These are phyloP conservation scores for Vaccinium myrtillus DNA, from an alignment of 148 eudicot species.

Conservation along the genomic window DNA sequence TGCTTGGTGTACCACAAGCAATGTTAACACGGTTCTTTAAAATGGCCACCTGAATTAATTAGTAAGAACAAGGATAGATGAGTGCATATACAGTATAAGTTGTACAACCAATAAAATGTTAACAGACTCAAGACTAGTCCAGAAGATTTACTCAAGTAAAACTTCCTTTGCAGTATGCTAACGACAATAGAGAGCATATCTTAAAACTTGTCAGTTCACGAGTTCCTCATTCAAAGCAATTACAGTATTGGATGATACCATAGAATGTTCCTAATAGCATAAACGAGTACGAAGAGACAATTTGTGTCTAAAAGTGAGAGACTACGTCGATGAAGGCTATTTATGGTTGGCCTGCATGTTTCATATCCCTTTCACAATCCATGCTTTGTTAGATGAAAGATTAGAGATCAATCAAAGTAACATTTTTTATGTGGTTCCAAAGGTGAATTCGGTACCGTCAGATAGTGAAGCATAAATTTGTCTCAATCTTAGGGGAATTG, in stretches of 20 bases:
- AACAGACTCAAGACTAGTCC: background rate
- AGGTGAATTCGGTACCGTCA: background rate
- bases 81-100: background rate
- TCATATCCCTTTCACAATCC: background rate
- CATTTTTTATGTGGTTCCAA: background rate
- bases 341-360: background rate
- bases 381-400: background rate
- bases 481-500: background rate
- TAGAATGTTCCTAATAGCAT: background rate
- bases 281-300: background rate
- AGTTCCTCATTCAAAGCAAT: background rate
- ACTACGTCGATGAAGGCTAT: background rate
- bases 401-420: background rate
- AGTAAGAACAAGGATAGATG: background rate
- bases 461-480: background rate
- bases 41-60: slow-evolving; percentile 48
- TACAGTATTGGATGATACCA: background rate
- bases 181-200: background rate
- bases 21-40: slow-evolving; percentile 80
- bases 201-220: background rate
- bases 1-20: slow-evolving; percentile 94
- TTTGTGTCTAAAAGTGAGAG: background rate
- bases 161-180: background rate
- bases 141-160: background rate
- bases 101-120: background rate